Evolutionary conservation across 192 early-diverging fungal species (phyloP), one percentile per base, ranked within the genome.

Genomic region (Backusella morwellensis): DNA sequence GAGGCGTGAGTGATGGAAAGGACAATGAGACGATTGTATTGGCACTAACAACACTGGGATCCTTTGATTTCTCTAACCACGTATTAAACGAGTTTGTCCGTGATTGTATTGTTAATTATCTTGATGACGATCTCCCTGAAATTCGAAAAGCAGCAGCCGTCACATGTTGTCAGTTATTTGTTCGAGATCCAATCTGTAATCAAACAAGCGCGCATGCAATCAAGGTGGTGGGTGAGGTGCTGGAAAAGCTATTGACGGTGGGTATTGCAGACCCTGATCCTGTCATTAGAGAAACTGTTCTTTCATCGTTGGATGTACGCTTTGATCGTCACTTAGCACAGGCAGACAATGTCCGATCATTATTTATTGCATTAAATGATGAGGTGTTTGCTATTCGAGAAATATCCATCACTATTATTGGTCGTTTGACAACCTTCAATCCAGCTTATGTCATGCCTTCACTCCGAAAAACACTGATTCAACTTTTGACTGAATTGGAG

Each of bases 381-480:
- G 97, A 97, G 79, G 86, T 92, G 0, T 97, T 98, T 85, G 89
- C 90, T 6, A 94, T 97, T 59, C 89, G 95, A 12, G 91, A 96
- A 72, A 87, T 91, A 6, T 92, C 94, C 1, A 92, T 99, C 40
- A 76, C 87, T 0, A 93, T 97, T 52, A 94, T 99, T 71, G 97
- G 97, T 7, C 88, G 97, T 21, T 83, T 99, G 19, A 90, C 93
- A 2, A 81, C 90, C 9, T 90, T 91, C 73, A 99, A 98, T 79
- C 97, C 97, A 9, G 97, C 95, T 1, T 96, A 96, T 75, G 93
- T 97, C 14, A 90, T 97, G 88, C 95, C 97, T 6, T 93, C 92
- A 0, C 84, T 99, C 29, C 88, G 95, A 35, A 94, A 96, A 75
- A 90, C 93, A 0, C 77, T 98, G 14, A 93, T 95, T 73, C 93